Evolutionary conservation across 2,329 filamentous ascomycete genomes (phyloP).

Genomic region (Corniculantispora saksenae): DNA sequence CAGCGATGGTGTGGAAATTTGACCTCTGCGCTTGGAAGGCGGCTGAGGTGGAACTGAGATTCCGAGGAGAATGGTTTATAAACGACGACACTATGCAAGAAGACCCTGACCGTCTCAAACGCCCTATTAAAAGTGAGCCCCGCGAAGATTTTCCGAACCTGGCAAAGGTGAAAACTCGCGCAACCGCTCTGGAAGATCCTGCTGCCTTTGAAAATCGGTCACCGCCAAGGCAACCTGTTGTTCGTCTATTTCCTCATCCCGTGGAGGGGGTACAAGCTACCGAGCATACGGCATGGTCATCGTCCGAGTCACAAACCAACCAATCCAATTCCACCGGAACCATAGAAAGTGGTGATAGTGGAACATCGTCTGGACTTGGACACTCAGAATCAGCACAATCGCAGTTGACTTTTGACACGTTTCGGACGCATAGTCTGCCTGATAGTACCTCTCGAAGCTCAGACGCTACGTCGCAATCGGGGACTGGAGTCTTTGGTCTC

Average conservation of each 20-base stretch:
- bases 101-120: not conserved
- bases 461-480: not conserved
- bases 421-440: not conserved
- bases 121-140: not conserved
- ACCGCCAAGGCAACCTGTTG: not conserved
- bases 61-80: not conserved
- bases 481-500: not conserved
- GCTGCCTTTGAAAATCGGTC: not conserved
- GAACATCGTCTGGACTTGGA: not conserved
- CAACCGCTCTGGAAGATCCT: not conserved
- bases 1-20: slow-evolving; percentile 2
- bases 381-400: not conserved
- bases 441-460: not conserved
- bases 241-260: not conserved
- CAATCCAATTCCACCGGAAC: not conserved
- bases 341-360: not conserved
- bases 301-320: not conserved
- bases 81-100: not conserved
- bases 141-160: not conserved
- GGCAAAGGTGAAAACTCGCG: not conserved
- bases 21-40: not conserved
- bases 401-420: no score
- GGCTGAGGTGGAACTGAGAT: not conserved
- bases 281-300: not conserved
- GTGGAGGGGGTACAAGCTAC: not conserved